phyloP scores from a whole-genome alignment of 441 rosid species.

The Croton setiger region DNA sequence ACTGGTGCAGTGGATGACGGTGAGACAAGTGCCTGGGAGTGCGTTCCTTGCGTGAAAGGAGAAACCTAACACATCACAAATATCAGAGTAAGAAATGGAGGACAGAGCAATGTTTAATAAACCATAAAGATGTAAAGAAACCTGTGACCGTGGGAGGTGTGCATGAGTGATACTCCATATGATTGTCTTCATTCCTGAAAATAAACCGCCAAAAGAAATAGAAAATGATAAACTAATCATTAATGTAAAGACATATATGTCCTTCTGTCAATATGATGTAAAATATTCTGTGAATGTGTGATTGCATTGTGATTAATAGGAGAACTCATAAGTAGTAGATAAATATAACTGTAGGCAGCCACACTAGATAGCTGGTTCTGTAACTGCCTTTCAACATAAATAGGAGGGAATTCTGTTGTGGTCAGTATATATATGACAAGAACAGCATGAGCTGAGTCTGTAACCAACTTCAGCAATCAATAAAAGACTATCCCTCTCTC shows the following conservation, averaged over 20 bases:
- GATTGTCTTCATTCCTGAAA: constrained; percentile 96
- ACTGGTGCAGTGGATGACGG: constrained; percentile 51
- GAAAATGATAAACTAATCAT: neutral
- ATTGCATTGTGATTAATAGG: too few species aligned
- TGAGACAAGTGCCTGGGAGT: constrained; percentile 65
- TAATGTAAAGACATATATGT: neutral
- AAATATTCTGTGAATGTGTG: too few species aligned
- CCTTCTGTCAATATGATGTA: neutral
- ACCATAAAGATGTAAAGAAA: constrained; percentile 25
- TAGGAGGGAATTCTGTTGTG: too few species aligned
- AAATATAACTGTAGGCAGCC: too few species aligned
- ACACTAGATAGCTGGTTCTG: too few species aligned
- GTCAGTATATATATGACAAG: too few species aligned
- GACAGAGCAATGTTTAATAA: constrained; percentile 15
- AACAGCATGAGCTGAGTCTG: too few species aligned
- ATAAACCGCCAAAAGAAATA: constrained; percentile 18
- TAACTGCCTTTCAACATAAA: too few species aligned
- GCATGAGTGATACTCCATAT: constrained; percentile 98
- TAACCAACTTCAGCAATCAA: too few species aligned
- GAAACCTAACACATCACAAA: constrained; percentile 41
- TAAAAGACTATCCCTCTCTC: too few species aligned
- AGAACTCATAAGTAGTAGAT: too few species aligned
- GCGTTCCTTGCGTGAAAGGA: constrained; percentile 55
- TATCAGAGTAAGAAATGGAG: constrained; percentile 21
- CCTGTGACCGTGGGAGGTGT: constrained; percentile 92